Evolutionary conservation across 2,329 filamentous ascomycete genomes (phyloP).

Genomic region (Beauveria bassiana): DNA sequence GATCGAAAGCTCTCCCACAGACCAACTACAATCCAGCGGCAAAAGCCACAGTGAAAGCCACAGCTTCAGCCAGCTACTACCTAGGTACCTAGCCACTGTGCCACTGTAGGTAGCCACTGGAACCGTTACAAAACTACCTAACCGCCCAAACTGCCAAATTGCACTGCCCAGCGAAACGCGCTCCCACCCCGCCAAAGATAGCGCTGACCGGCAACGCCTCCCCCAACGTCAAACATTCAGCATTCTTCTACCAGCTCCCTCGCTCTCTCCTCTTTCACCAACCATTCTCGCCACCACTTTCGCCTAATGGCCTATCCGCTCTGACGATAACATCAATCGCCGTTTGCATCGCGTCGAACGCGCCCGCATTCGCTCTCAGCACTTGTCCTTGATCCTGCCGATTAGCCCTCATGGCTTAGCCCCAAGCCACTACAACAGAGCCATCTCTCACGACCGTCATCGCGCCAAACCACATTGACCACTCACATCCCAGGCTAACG

Average conservation of each 20-base stretch:
- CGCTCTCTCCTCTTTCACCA: not conserved
- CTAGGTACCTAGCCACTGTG: too few relatives aligned
- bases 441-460: not conserved
- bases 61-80: too few relatives aligned
- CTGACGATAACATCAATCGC: not conserved
- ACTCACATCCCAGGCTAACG: not conserved
- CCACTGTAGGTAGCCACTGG: too few relatives aligned
- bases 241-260: not conserved
- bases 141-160: too few relatives aligned
- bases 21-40: too few relatives aligned
- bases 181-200: not conserved
- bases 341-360: not conserved
- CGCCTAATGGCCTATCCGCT: not conserved
- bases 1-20: too few relatives aligned
- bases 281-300: not conserved
- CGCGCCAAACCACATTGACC: not conserved
- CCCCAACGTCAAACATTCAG: not conserved
- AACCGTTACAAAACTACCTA: too few relatives aligned
- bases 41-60: too few relatives aligned
- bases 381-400: not conserved
- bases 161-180: not conserved
- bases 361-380: not conserved
- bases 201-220: too few relatives aligned
- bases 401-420: slow-evolving; percentile 6
- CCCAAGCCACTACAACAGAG: not conserved